Evolutionary conservation across 148 eudicot genomes (phyloP).

Genomic region (Pouteria glomerata): DNA sequence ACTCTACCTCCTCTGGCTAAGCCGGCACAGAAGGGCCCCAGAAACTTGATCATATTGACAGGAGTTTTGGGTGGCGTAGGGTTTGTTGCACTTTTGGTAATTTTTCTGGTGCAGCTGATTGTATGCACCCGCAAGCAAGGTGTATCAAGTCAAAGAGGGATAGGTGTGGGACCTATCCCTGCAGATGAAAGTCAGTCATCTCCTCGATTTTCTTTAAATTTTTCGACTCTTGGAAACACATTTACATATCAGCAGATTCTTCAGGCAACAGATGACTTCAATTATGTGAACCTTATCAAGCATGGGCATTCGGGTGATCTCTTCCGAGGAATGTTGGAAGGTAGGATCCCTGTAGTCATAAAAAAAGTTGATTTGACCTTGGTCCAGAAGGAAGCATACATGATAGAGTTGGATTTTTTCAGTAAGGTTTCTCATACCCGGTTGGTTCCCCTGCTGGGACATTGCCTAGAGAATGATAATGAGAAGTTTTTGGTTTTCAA

Average conservation of each 20-base stretch:
- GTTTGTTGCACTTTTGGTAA: constrained; percentile 38
- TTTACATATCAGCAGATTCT: constrained; percentile 79
- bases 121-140: constrained; percentile 47
- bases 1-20: constrained; percentile 25
- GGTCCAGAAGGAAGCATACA: constrained; percentile 56
- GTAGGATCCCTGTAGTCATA: constrained; percentile 61
- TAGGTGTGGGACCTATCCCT: constrained; percentile 59
- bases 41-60: constrained; percentile 49
- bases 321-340: constrained; percentile 62
- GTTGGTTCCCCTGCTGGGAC: constrained; percentile 81
- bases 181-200: constrained; percentile 39
- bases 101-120: constrained; percentile 35
- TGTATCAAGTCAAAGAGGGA: constrained; percentile 38
- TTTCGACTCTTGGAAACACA: constrained; percentile 58
- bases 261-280: constrained; percentile 60
- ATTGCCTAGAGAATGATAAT: constrained; percentile 80
- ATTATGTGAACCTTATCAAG: constrained; percentile 60
- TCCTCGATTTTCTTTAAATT: constrained; percentile 40
- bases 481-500: constrained; percentile 84
- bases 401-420: constrained; percentile 74
- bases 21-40: constrained; percentile 30
- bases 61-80: constrained; percentile 68
- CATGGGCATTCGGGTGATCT: constrained; percentile 92
- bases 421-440: constrained; percentile 77
- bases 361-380: constrained; percentile 57